Percentiles rank a stretch among this genome's conserved stretches.
Evolutionary conservation across 208 protist species (phyloP).

Genomic region (Trichomonas gallinae): DNA sequence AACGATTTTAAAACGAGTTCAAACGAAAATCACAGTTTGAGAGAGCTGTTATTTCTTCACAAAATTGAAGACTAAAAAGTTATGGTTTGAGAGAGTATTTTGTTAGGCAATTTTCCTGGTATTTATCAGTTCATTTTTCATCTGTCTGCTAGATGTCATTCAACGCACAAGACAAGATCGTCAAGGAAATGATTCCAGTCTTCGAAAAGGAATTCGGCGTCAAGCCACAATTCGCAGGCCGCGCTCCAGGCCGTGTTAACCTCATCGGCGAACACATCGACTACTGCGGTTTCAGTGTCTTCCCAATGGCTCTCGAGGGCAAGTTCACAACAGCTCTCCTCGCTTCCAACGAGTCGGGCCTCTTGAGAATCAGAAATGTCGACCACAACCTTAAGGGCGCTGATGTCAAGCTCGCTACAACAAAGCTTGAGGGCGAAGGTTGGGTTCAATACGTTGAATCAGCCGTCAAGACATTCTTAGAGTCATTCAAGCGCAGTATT

Average conservation of each 20-base stretch:
- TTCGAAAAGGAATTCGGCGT: not conserved
- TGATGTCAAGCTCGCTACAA: not conserved
- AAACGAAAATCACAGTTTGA: not conserved
- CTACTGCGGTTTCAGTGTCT: slow-evolving; percentile 42
- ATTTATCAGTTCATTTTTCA: not conserved
- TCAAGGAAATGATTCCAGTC: not conserved
- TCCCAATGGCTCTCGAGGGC: slow-evolving; percentile 39
- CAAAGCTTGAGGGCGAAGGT: not conserved
- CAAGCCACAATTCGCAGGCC: not conserved
- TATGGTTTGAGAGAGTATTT: not conserved
- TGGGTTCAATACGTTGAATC: not conserved
- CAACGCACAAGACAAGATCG: not conserved
- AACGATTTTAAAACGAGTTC: too few relatives aligned
- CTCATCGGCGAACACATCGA: slow-evolving; percentile 50
- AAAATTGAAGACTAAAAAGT: too few relatives aligned
- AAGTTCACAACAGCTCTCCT: not conserved
- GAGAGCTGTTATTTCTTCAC: not conserved
- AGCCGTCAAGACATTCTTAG: not conserved
- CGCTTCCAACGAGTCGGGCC: not conserved
- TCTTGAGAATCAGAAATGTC: not conserved
- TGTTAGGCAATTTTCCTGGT: not conserved
- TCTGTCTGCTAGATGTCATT: not conserved
- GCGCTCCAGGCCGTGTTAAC: slow-evolving; percentile 45
- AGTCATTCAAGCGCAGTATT: not conserved
- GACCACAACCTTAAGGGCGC: not conserved